These are phyloP conservation scores for Lizonia empirigonia DNA, from an alignment of 2,329 filamentous ascomycete species.

Conservation along the genomic window DNA sequence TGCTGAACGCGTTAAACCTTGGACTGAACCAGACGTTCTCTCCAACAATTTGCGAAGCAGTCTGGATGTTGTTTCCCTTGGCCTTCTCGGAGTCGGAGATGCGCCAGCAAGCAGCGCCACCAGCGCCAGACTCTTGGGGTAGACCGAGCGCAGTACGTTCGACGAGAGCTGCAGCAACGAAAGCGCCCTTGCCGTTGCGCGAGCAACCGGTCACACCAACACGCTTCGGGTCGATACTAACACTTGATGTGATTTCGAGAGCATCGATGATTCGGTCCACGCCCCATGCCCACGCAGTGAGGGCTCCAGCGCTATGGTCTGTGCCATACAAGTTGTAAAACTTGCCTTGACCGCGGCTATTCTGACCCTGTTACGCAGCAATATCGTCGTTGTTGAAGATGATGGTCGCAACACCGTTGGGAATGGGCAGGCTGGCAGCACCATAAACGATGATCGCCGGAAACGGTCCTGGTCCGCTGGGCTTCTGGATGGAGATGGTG, in stretches of 20 bases:
- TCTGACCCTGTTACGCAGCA: conserved; percentile 53
- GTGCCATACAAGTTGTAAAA: conserved; percentile 66
- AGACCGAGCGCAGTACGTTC: conserved; percentile 65
- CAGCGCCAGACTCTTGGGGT: conserved; percentile 67
- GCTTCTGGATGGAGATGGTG: conserved; percentile 45
- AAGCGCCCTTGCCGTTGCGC: conserved; percentile 67
- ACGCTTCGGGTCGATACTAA: conserved; percentile 51
- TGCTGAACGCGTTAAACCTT: conserved; percentile 59
- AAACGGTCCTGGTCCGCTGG: conserved; percentile 55
- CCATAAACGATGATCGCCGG: conserved; percentile 65
- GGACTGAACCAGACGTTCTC: conserved; percentile 69
- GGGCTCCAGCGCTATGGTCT: conserved; percentile 61
- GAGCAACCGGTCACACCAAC: conserved; percentile 67
- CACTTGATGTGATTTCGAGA: conserved; percentile 56
- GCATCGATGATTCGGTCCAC: conserved; percentile 66
- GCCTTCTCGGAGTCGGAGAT: conserved; percentile 53
- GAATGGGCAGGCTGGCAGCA: conserved; percentile 61
- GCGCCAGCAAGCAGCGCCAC: conserved; percentile 67
- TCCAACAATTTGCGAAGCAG: conserved; percentile 61
- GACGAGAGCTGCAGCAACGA: conserved; percentile 65
- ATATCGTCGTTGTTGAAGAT: conserved; percentile 65
- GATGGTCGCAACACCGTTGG: conserved; percentile 61
- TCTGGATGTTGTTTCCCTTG: conserved; percentile 65
- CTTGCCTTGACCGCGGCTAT: conserved; percentile 61
- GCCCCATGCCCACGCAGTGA: conserved; percentile 69